phyloP scores from a whole-genome alignment of 495 filamentous ascomycete genomes.

The Filosporella fistucella region DNA sequence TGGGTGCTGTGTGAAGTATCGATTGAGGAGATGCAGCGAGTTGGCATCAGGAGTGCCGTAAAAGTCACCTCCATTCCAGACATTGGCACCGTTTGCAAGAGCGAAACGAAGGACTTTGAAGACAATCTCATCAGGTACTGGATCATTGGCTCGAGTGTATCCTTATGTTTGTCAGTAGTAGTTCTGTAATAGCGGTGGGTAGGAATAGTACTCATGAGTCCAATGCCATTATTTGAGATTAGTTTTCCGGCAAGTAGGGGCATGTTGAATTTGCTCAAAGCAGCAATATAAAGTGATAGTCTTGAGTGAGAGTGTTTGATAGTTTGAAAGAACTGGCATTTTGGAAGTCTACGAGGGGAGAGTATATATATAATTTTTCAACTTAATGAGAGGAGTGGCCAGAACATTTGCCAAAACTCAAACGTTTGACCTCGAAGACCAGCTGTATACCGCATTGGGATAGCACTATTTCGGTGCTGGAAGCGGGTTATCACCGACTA shows the following conservation, averaged over 20 bases:
- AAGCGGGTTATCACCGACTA: too few relatives aligned
- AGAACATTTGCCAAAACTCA: too few relatives aligned
- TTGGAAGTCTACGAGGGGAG: too few relatives aligned
- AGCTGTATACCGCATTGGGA: too few relatives aligned
- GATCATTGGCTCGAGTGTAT: constrained; percentile 63
- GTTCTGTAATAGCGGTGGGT: neutral
- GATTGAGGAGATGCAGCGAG: constrained; percentile 56
- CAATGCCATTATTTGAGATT: constrained; percentile 10
- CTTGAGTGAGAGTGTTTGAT: too few relatives aligned
- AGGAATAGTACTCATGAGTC: constrained; percentile 3
- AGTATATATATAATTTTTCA: too few relatives aligned
- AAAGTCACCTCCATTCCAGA: constrained; percentile 76
- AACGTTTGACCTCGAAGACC: too few relatives aligned
- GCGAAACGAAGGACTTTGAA: constrained; percentile 64
- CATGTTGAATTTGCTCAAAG: too few relatives aligned
- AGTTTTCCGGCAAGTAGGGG: constrained; percentile 10
- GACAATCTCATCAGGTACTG: constrained; percentile 51
- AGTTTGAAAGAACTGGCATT: too few relatives aligned
- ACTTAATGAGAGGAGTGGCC: too few relatives aligned
- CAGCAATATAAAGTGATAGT: too few relatives aligned
- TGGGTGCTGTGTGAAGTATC: constrained; percentile 63
- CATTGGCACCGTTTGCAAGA: constrained; percentile 57
- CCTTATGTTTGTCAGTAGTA: constrained; percentile 34
- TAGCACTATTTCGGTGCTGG: too few relatives aligned
- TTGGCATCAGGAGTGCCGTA: constrained; percentile 71